Evolutionary conservation across 768 basidiomycete species (phyloP).

Genomic region (Xanthoconium stramineum): DNA sequence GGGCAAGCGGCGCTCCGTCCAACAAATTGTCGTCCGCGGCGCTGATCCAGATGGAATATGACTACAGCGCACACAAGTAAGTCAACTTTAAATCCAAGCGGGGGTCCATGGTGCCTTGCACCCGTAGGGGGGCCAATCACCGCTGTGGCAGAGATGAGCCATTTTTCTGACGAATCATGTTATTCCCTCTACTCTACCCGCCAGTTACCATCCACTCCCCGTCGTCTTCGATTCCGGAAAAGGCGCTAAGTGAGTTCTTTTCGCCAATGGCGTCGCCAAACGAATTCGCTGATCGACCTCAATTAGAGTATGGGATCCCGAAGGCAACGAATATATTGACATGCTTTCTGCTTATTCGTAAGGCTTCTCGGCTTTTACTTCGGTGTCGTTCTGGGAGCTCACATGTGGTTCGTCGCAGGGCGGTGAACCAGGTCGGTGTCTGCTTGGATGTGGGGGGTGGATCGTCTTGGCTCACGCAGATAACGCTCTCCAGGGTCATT

Average conservation of each 20-base stretch:
- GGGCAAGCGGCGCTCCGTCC: neutral
- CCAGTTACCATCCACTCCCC: slow-evolving; percentile 93
- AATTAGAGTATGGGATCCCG: slow-evolving; percentile 83
- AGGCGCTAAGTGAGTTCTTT: slow-evolving; percentile 80
- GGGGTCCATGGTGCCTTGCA: slow-evolving; percentile 16
- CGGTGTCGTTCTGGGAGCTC: neutral
- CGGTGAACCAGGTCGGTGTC: slow-evolving; percentile 76
- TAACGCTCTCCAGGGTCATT: slow-evolving; percentile 64
- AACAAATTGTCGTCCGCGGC: slow-evolving; percentile 54
- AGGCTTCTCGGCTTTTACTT: slow-evolving; percentile 29
- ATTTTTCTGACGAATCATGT: slow-evolving; percentile 32
- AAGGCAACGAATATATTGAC: slow-evolving; percentile 95
- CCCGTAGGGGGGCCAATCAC: slow-evolving; percentile 23
- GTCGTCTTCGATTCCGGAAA: slow-evolving; percentile 89
- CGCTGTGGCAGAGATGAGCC: slow-evolving; percentile 2
- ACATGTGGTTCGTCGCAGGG: slow-evolving; percentile 40
- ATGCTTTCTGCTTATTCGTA: slow-evolving; percentile 98
- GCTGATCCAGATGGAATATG: slow-evolving; percentile 77
- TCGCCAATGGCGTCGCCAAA: slow-evolving; percentile 22
- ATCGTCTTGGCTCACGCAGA: slow-evolving; percentile 12
- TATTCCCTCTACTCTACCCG: slow-evolving; percentile 40
- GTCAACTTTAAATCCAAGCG: slow-evolving; percentile 27
- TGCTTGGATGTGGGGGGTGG: slow-evolving; percentile 8
- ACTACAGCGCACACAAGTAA: slow-evolving; percentile 88
- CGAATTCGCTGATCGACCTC: slow-evolving; percentile 4